These are phyloP conservation scores for Penicillium sp. DNA, from an alignment of 2,329 filamentous ascomycete species.

Conservation along the genomic window DNA sequence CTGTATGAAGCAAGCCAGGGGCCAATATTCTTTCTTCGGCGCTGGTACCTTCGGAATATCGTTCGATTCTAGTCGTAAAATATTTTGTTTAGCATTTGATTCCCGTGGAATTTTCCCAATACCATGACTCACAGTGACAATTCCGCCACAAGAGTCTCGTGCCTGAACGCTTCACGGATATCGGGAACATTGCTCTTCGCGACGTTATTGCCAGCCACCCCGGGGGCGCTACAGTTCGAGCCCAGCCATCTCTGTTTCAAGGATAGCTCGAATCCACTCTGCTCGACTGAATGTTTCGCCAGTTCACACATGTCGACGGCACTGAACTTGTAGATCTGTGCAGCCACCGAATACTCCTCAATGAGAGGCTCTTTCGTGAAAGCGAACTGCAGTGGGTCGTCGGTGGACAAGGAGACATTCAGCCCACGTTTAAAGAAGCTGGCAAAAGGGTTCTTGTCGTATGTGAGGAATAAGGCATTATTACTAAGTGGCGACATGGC, in stretches of 20 bases:
- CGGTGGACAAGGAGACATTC: constrained; percentile 93
- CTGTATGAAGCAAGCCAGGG: constrained; percentile 14
- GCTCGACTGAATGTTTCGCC: constrained; percentile 89
- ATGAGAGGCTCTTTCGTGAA: constrained; percentile 98
- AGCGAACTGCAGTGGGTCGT: constrained; percentile 94
- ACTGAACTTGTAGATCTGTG: constrained; percentile 96
- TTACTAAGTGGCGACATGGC: constrained; percentile 99
- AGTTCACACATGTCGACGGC: constrained; percentile 98
- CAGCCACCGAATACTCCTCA: constrained; percentile 95
- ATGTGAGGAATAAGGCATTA: constrained; percentile 92
- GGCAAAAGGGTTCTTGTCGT: constrained; percentile 93
- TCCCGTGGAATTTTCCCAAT: not conserved
- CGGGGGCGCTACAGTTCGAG: constrained; percentile 67
- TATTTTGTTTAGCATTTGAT: not conserved
- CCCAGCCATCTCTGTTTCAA: constrained; percentile 93
- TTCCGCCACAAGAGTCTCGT: constrained; percentile 81
- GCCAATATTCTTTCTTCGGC: constrained; percentile 19
- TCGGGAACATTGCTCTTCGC: constrained; percentile 95
- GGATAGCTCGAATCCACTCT: constrained; percentile 85
- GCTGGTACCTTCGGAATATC: constrained; percentile 20
- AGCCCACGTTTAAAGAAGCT: constrained; percentile 92
- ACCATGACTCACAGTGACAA: constrained; percentile 63
- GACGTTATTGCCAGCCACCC: constrained; percentile 82
- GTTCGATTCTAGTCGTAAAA: constrained; percentile 23
- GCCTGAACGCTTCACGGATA: constrained; percentile 80